phyloP scores from a whole-genome alignment of 1,284 basidiomycete genomes.

The Ustilago vetiveriae region DNA sequence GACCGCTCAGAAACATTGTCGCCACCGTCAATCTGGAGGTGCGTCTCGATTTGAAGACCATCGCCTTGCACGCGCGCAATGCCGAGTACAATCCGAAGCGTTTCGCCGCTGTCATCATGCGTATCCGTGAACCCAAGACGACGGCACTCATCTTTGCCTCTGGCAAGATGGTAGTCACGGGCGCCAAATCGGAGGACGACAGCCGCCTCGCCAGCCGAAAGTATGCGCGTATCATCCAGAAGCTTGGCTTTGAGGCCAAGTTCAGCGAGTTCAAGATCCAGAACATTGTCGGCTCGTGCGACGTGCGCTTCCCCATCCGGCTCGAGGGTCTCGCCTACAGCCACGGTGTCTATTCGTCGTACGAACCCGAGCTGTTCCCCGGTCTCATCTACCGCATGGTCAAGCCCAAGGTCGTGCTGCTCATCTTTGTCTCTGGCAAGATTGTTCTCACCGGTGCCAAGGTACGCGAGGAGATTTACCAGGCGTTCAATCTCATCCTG shows the following conservation, averaged over 20 bases:
- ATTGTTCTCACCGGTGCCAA: constrained; percentile 99
- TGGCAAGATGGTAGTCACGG: constrained; percentile 99
- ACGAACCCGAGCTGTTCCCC: constrained; percentile 98
- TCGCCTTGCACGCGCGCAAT: constrained; percentile 95
- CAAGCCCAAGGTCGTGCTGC: constrained; percentile 97
- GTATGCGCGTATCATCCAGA: constrained; percentile 99
- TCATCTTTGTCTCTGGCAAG: constrained; percentile 99
- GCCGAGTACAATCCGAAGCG: constrained; percentile 99
- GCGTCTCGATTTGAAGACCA: constrained; percentile 96
- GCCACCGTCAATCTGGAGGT: constrained; percentile 99
- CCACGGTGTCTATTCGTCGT: constrained; percentile 97
- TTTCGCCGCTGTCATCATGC: constrained; percentile 99
- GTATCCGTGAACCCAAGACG: constrained; percentile 99
- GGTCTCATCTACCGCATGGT: constrained; percentile 99
- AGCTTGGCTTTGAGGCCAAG: constrained; percentile 98
- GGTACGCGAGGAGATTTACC: constrained; percentile 99
- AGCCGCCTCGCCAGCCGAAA: constrained; percentile 95
- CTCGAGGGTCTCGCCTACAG: constrained; percentile 96
- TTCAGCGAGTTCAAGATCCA: constrained; percentile 99
- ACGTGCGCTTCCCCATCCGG: constrained; percentile 99
- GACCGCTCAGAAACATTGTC: constrained; percentile 81
- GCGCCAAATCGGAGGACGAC: constrained; percentile 98
- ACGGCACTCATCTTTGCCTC: constrained; percentile 99
- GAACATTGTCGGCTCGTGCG: constrained; percentile 95
- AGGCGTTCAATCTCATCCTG: constrained; percentile 98